These are phyloP conservation scores for Passalora sequoiae DNA, from an alignment of 2,329 filamentous ascomycete species.

Conservation along the genomic window DNA sequence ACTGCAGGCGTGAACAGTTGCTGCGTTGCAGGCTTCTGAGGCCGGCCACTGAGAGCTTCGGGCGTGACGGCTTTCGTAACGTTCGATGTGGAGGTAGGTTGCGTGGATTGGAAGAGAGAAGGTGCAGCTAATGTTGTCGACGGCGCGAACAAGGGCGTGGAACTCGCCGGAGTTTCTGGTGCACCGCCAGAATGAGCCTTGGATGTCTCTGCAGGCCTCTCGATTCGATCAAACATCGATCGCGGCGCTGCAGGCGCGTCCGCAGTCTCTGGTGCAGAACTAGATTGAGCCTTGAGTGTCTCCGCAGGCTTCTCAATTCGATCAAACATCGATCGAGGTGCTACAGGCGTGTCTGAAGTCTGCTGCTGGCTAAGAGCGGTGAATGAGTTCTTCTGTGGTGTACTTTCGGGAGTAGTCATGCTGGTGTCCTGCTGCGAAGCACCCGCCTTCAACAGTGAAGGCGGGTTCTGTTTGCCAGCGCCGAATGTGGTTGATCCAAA, in stretches of 20 bases:
- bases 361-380: constrained; percentile 8
- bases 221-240: constrained; percentile 3
- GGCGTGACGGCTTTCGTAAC: not conserved
- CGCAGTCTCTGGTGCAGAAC: constrained; percentile 7
- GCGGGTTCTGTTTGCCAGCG: not conserved
- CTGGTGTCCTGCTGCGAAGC: constrained; percentile 23
- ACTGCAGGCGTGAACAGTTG: constrained; percentile 10
- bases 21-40: not conserved
- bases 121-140: constrained; percentile 4
- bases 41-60: not conserved
- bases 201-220: too few relatives aligned
- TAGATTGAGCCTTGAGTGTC: not conserved
- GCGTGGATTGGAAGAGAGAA: constrained; percentile 7
- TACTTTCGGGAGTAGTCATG: constrained; percentile 25
- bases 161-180: constrained; percentile 12
- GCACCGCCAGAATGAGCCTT: constrained; percentile 7
- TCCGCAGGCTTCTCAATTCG: constrained; percentile 9
- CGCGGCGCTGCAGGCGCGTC: not conserved
- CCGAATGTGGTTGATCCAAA: constrained; percentile 5
- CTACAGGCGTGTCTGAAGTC: constrained; percentile 7
- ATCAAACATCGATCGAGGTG: constrained; percentile 18
- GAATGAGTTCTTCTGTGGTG: constrained; percentile 20
- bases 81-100: not conserved
- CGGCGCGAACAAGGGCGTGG: constrained; percentile 12
- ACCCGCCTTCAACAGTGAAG: constrained; percentile 10